Base-by-base conservation (phyloP, 495 filamentous ascomycete species). In the Tuber borchii region DNA sequence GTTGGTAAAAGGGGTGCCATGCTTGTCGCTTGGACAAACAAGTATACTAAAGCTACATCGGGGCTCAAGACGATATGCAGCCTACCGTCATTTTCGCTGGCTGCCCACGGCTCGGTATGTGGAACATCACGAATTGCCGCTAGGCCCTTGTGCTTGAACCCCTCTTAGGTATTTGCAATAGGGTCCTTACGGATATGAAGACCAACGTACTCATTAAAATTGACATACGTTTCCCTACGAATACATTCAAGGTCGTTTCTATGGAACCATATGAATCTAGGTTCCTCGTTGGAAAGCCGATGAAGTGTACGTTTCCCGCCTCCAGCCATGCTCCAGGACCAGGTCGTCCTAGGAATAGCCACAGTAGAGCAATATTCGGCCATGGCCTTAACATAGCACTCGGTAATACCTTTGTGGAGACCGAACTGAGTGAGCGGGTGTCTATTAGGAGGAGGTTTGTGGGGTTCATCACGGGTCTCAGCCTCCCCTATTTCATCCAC, bases 181-280 rank as follows among this genome's bases (percentile, higher is more conserved):
- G 51, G 31, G n/a, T 61, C n/a, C 10, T 61, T 61, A 0, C 51
- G 2, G 4, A 61, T 26, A 5, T 31, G 9, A 22, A 70, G 70
- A 46, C 37, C 31, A 42, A 78, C 76, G 39, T 73, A 61, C 26
- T 78, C 71, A n/a, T 78, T 70, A 31, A 76, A 78, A 44, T 43
- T 37, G n/a, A 37, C 7, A 19, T 68, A 40, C 8, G 73, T 69
- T 44, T 78, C 69, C 2, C 42, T 16, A 31, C 70, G 40, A 19
- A 61, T 20, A 61, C 56, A 65, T 22, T 31, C n/a, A 1, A 78
- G 70, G 6, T 70, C 26, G 40, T 61, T 56, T 1, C 76, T 70
- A 10, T 78, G 61, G 45, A 70, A 78, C 74, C 74, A 78, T 8
- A 78, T 75, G 40, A 77, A 78, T 9, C 76, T 43, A 31, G 76